Evolutionary conservation across 345 rosid species (phyloP), one percentile per base, ranked within the genome.

Genomic region (Murraya koenigii): DNA sequence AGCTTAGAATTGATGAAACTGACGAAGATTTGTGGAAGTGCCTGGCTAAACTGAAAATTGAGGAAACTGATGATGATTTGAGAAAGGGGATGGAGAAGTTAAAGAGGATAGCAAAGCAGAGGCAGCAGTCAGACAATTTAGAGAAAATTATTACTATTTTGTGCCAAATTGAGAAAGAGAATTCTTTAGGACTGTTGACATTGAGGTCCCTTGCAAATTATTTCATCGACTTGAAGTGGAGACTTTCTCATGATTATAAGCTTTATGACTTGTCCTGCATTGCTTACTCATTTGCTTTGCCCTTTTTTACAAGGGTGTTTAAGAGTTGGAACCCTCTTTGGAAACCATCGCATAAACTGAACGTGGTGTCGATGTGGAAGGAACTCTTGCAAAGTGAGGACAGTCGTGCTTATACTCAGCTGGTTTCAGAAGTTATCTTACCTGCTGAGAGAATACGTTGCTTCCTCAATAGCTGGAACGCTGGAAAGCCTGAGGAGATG

Each of bases 241-340:
- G 84, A 66, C 89, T 80, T 81, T 81, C 91, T 66, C 89, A 91
- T 76, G 97, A 93, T 85, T 95, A 90, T 71, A 89, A 88, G 83
- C 86, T 93, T 32, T 91, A 92, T 81, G 87, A 90, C 89, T 83
- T 95, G 80, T 83, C 97, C 11, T 81, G 89, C 83, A 86, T 92
- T 81, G 98, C 96, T 20, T 92, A 93, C 77, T 85, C 95, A 44
- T 82, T 81, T 77, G 95, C 97, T 73, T 78, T 90, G 82, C 97
- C 97, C 79, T 82, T 91, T 61, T 90, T 95, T 82, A 92, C 87
- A 44, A 88, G 96, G 80, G 85, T 86, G 84, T 95, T 95, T 87
- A 98, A 92, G 79, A 94, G 93, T 30, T 93, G 98, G 99, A 94
- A 95, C 75, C 96, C 98, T 82, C 93, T 95, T 66, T 75, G 58